Conservation (phyloP, 306 rosid species). For the Myrica gale region DNA sequence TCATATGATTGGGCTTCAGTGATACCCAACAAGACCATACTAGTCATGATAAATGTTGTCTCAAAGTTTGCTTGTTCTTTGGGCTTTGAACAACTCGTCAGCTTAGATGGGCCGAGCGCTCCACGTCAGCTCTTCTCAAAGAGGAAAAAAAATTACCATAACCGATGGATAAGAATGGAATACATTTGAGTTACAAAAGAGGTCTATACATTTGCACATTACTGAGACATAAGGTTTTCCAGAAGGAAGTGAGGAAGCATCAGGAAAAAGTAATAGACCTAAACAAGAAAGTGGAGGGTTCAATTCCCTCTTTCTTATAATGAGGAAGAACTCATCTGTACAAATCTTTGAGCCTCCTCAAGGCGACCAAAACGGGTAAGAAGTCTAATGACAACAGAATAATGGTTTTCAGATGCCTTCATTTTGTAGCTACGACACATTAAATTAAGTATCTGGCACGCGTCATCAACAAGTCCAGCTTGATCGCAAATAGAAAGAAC, state of each 20-base stretch:
- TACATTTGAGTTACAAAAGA: constrained; percentile 2
- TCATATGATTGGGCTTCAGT: neutral
- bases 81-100: neutral
- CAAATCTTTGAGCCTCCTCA: constrained; percentile 58
- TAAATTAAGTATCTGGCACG: constrained; percentile 49
- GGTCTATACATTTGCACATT: constrained; percentile 18
- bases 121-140: neutral
- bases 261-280: constrained; percentile 23
- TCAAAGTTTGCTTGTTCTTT: no score
- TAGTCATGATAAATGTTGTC: neutral
- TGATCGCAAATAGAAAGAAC: constrained; percentile 58
- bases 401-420: constrained; percentile 54
- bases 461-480: constrained; percentile 68
- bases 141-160: neutral
- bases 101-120: neutral
- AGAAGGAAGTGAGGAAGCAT: neutral
- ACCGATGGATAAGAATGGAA: neutral
- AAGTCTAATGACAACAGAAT: constrained; percentile 45
- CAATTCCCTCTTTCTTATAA: constrained; percentile 13
- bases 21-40: no score
- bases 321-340: constrained; percentile 46
- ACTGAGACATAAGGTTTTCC: neutral
- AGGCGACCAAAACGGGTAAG: constrained; percentile 54
- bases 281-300: constrained; percentile 18
- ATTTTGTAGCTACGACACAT: constrained; percentile 49